Percentiles rank a stretch among this genome's conserved stretches.
phyloP scores from a whole-genome alignment of 2,329 filamentous ascomycete species.

The Aureobasidium musti region DNA sequence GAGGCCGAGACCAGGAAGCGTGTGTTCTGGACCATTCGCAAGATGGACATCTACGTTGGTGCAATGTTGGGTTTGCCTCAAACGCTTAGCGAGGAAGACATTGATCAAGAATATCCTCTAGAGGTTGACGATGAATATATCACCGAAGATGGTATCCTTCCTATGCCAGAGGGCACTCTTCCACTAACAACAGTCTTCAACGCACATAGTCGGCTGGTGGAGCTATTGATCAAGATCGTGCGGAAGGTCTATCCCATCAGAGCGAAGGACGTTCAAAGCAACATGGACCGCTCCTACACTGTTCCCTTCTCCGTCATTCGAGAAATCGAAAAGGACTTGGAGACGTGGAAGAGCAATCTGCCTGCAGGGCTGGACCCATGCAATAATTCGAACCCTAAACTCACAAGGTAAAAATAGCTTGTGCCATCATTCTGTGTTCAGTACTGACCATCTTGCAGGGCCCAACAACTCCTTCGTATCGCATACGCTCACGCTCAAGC shows the following conservation, averaged over 20 bases:
- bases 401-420: slow-evolving; percentile 65
- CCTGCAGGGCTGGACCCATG: slow-evolving; percentile 78
- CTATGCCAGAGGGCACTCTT: slow-evolving; percentile 58
- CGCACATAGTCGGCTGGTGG: slow-evolving; percentile 60
- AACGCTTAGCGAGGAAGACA: slow-evolving; percentile 53
- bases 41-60: slow-evolving; percentile 56
- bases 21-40: slow-evolving; percentile 55
- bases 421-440: background rate
- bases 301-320: slow-evolving; percentile 65
- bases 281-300: slow-evolving; percentile 57
- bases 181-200: slow-evolving; percentile 63
- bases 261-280: slow-evolving; percentile 43
- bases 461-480: slow-evolving; percentile 75
- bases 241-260: slow-evolving; percentile 66
- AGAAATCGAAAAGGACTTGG: slow-evolving; percentile 64
- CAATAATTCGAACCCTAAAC: slow-evolving; percentile 67
- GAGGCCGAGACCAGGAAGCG: slow-evolving; percentile 54
- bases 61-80: slow-evolving; percentile 54
- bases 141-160: slow-evolving; percentile 51
- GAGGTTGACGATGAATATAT: slow-evolving; percentile 56
- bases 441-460: slow-evolving; percentile 42
- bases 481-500: slow-evolving; percentile 83
- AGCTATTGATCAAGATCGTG: slow-evolving; percentile 62
- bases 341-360: slow-evolving; percentile 65
- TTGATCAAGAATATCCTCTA: slow-evolving; percentile 51